A percentile compares a stretch with the other conserved stretches of the same genome.
These are phyloP conservation scores for Fusarium fujikuroi DNA, from an alignment of 2,329 filamentous ascomycete species.

Conservation along the genomic window DNA sequence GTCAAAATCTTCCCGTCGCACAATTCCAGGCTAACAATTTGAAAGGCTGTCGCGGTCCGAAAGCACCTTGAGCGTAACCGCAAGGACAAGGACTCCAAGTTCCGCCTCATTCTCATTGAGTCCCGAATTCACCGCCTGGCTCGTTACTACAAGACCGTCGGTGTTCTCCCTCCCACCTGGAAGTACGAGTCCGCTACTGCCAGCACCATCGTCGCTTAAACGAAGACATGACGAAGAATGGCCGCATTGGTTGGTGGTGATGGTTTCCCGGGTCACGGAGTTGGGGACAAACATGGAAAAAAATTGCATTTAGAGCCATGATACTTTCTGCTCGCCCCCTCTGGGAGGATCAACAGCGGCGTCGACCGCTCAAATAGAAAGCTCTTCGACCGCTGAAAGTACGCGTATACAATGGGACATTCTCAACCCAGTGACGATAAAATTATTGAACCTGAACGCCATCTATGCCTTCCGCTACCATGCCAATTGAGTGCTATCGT, in stretches of 20 bases:
- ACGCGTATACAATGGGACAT: constrained; percentile 44
- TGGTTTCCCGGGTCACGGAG: constrained; percentile 56
- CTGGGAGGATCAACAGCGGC: constrained; percentile 47
- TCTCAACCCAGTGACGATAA: constrained; percentile 40
- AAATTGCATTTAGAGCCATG: constrained; percentile 59
- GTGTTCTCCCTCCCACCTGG: constrained; percentile 90
- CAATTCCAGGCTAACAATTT: background rate
- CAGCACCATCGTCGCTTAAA: constrained; percentile 91
- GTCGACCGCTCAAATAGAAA: constrained; percentile 51
- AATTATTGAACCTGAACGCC: constrained; percentile 42
- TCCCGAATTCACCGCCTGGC: constrained; percentile 99
- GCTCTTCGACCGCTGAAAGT: constrained; percentile 49
- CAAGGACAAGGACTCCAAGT: constrained; percentile 99
- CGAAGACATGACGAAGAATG: constrained; percentile 40
- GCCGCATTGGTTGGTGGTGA: constrained; percentile 45
- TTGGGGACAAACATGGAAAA: constrained; percentile 56
- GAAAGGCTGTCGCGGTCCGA: constrained; percentile 92
- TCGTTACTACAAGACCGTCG: constrained; percentile 99
- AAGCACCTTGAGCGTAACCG: constrained; percentile 99
- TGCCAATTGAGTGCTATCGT: constrained; percentile 8
- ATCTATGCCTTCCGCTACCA: constrained; percentile 28
- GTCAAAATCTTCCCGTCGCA: background rate
- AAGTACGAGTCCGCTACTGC: constrained; percentile 98
- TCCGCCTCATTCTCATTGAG: constrained; percentile 99
- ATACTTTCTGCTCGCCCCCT: constrained; percentile 54